Percentiles rank a stretch among this genome's conserved stretches.
Evolutionary conservation across 1,139 yeast genomes (phyloP).

Genomic region (Zygoascus meyerae): DNA sequence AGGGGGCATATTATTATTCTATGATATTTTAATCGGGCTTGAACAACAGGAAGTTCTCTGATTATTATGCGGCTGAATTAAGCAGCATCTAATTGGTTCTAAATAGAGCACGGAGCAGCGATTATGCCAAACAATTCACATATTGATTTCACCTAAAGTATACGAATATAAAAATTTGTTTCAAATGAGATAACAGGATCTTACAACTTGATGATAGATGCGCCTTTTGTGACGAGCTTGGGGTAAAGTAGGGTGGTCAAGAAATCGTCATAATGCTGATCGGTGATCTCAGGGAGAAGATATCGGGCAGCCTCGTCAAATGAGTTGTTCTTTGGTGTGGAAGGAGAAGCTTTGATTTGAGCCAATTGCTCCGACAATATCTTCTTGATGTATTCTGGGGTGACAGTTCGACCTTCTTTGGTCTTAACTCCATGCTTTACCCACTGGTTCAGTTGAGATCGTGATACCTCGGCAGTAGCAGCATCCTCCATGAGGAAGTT

Average conservation of each 20-base stretch:
- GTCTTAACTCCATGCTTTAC: conserved; percentile 67
- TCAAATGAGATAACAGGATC: too few species aligned
- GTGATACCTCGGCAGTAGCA: conserved; percentile 80
- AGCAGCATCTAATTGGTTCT: too few species aligned
- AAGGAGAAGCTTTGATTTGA: conserved; percentile 42
- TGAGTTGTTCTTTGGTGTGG: conserved; percentile 50
- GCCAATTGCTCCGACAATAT: conserved; percentile 58
- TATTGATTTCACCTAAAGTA: conserved; percentile 1
- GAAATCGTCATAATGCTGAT: conserved; percentile 31
- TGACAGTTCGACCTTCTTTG: conserved; percentile 51
- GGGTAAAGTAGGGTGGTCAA: conserved; percentile 45
- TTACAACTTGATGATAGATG: conserved; percentile 18
- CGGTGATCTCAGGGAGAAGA: conserved; percentile 32
- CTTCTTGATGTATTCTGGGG: conserved; percentile 50
- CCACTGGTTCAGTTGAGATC: conserved; percentile 82
- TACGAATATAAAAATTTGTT: conserved; percentile 3
- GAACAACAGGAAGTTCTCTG: too few species aligned
- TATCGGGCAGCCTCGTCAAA: conserved; percentile 46
- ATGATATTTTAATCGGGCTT: too few species aligned
- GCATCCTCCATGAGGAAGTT: conserved; percentile 84
- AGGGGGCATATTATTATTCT: conserved; percentile 15
- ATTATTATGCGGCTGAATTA: too few species aligned
- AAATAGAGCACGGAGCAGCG: too few species aligned
- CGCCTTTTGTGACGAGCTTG: conserved; percentile 20
- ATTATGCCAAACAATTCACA: background rate